Evolutionary conservation across 1,284 basidiomycete genomes (phyloP).

Genomic region (Tetrapyrgos nigripes): DNA sequence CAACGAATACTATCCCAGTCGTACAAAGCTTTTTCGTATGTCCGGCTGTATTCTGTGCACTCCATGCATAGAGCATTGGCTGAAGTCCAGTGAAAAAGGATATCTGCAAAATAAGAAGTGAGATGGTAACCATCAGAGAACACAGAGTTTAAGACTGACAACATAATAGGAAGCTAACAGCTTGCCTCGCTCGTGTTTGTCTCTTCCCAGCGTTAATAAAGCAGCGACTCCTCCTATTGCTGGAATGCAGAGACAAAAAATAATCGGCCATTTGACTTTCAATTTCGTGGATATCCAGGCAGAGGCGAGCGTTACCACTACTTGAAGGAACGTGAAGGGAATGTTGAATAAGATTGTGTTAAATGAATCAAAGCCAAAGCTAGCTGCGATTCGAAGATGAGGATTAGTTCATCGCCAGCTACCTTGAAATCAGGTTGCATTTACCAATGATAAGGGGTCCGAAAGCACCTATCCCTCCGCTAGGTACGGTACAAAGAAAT

Average conservation of each 20-base stretch:
- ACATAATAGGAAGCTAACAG: constrained; percentile 51
- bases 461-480: constrained; percentile 47
- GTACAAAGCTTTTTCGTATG: constrained; percentile 50
- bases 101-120: neutral
- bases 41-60: constrained; percentile 49
- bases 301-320: constrained; percentile 44
- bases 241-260: constrained; percentile 46
- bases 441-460: constrained; percentile 49
- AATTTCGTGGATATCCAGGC: constrained; percentile 51
- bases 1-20: constrained; percentile 46
- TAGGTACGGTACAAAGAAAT: constrained; percentile 48
- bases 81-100: constrained; percentile 17
- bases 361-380: constrained; percentile 43
- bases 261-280: constrained; percentile 56
- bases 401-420: neutral
- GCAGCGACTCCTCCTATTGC: constrained; percentile 47
- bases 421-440: constrained; percentile 10
- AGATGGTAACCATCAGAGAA: constrained; percentile 22
- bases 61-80: constrained; percentile 51
- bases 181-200: constrained; percentile 33
- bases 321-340: constrained; percentile 54
- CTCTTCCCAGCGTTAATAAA: constrained; percentile 40
- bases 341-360: constrained; percentile 55
- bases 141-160: constrained; percentile 41
- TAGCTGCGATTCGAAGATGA: constrained; percentile 25